phyloP scores from a whole-genome alignment of 768 basidiomycete species.

The Pisolithus tinctorius region DNA sequence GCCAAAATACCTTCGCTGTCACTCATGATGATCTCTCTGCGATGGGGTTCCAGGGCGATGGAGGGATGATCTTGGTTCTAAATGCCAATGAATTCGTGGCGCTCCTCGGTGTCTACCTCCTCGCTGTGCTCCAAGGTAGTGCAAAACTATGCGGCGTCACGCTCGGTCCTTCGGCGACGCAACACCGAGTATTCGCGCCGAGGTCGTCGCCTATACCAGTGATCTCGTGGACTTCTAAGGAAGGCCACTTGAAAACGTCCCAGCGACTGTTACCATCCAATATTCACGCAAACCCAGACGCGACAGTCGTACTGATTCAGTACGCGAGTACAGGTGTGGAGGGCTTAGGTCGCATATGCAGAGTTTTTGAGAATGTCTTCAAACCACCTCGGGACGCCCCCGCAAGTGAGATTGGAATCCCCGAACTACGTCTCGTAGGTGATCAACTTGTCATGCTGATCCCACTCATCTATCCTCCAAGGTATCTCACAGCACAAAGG shows the following conservation, averaged over 20 bases:
- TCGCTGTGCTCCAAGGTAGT: constrained; percentile 59
- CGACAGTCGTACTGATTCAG: constrained; percentile 49
- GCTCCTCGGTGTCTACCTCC: constrained; percentile 58
- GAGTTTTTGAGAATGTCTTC: constrained; percentile 59
- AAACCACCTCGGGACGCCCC: constrained; percentile 34
- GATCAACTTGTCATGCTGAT: constrained; percentile 9
- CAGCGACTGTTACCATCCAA: constrained; percentile 5
- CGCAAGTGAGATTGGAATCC: constrained; percentile 35
- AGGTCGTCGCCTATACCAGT: constrained; percentile 71
- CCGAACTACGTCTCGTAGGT: constrained; percentile 44
- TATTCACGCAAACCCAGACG: constrained; percentile 3
- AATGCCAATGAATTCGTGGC: constrained; percentile 46
- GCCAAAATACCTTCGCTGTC: constrained; percentile 32
- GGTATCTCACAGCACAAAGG: constrained; percentile 22
- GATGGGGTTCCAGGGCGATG: constrained; percentile 19
- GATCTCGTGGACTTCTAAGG: constrained; percentile 7
- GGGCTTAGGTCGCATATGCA: constrained; percentile 56
- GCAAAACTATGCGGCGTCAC: constrained; percentile 53
- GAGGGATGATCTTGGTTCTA: constrained; percentile 39
- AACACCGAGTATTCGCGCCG: constrained; percentile 65
- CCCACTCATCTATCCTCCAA: constrained; percentile 7
- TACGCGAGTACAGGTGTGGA: constrained; percentile 56
- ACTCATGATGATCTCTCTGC: constrained; percentile 30
- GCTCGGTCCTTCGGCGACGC: constrained; percentile 32
- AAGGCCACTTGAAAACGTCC: constrained; percentile 7